These are phyloP conservation scores for Scytalidium lignicola DNA, from an alignment of 2,329 filamentous ascomycete genomes.

Conservation along the genomic window DNA sequence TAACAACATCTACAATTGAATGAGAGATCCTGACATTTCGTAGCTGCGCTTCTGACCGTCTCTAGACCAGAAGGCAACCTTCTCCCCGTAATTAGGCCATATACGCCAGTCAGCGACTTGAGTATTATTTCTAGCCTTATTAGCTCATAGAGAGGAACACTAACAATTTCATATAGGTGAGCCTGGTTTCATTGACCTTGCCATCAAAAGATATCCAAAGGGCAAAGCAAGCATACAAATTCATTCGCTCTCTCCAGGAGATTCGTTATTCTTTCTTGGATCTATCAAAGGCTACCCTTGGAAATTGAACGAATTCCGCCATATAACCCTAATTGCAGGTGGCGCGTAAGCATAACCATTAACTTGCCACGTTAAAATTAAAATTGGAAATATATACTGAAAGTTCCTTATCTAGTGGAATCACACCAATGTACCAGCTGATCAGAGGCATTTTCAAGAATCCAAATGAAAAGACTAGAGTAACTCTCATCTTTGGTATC, in stretches of 20 bases:
- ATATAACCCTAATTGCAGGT: slow-evolving; percentile 63
- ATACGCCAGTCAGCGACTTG: slow-evolving; percentile 52
- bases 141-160: slow-evolving; percentile 3
- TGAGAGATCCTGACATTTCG: neutral
- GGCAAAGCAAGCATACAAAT: slow-evolving; percentile 61
- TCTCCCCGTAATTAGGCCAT: slow-evolving; percentile 58
- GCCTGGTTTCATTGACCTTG: slow-evolving; percentile 54
- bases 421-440: slow-evolving; percentile 66
- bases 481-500: slow-evolving; percentile 62
- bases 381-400: slow-evolving; percentile 19
- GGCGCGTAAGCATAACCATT: slow-evolving; percentile 35
- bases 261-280: slow-evolving; percentile 52
- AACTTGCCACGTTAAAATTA: too few relatives aligned
- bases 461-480: slow-evolving; percentile 53
- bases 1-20: slow-evolving; percentile 11
- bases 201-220: slow-evolving; percentile 64
- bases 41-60: slow-evolving; percentile 51
- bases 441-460: slow-evolving; percentile 57
- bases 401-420: slow-evolving; percentile 45
- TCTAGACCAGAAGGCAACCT: slow-evolving; percentile 52
- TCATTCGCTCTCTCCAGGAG: slow-evolving; percentile 59
- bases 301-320: slow-evolving; percentile 38
- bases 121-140: slow-evolving; percentile 1
- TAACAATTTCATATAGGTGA: slow-evolving; percentile 36
- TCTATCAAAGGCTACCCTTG: slow-evolving; percentile 50